Conservation (phyloP, 164 flowering plant genomes). For the Annona cherimola region DNA sequence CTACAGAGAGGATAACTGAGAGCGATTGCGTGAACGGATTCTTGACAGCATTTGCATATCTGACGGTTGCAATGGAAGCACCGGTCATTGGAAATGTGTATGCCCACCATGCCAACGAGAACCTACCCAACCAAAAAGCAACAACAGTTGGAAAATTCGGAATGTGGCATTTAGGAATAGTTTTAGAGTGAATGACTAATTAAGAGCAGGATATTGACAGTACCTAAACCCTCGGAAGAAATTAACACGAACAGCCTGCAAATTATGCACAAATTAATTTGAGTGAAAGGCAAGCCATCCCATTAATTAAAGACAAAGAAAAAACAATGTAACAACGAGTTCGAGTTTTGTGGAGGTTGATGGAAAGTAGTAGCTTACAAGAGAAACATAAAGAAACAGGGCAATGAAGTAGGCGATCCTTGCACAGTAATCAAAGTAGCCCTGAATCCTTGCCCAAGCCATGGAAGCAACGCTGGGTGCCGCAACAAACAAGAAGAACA, state of each 20-base stretch:
- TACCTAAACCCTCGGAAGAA: constrained; percentile 83
- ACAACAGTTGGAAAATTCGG: not conserved
- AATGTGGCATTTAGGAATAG: not conserved
- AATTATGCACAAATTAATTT: not conserved
- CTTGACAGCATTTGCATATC: constrained; percentile 45
- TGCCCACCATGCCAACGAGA: constrained; percentile 80
- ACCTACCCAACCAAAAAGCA: constrained; percentile 22
- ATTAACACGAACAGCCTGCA: constrained; percentile 69
- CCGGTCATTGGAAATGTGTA: constrained; percentile 76
- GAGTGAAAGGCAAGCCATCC: not conserved
- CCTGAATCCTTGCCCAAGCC: constrained; percentile 73
- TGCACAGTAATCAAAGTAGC: constrained; percentile 55
- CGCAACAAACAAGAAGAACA: constrained; percentile 79
- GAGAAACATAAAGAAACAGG: constrained; percentile 69
- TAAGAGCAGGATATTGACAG: not conserved
- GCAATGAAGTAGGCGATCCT: constrained; percentile 68
- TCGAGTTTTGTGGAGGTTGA: not conserved
- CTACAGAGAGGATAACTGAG: constrained; percentile 34
- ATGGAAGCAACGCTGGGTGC: constrained; percentile 76
- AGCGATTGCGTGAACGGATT: constrained; percentile 40
- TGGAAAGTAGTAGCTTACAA: constrained; percentile 29
- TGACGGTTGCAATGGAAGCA: constrained; percentile 69
- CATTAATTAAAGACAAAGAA: not conserved
- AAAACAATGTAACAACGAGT: not conserved
- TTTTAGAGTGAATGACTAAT: not conserved